Percentiles rank a stretch among this genome's conserved stretches.
Evolutionary conservation across 1,284 basidiomycete species (phyloP).

Genomic region (Apiotrichum brassicae): DNA sequence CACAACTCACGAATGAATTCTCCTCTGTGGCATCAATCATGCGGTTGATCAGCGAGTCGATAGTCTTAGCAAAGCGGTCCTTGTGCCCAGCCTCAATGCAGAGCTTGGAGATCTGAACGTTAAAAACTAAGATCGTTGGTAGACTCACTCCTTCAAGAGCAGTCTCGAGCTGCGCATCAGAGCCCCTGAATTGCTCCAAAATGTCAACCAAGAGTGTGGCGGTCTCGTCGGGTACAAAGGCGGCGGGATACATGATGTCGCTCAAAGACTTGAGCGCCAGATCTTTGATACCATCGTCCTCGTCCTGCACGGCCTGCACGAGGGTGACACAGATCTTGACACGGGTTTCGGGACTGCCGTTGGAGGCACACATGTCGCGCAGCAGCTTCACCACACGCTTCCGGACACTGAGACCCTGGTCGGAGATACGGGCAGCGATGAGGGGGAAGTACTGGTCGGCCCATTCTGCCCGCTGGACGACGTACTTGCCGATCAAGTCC

Average conservation of each 20-base stretch:
- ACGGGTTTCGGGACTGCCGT: conserved; percentile 55
- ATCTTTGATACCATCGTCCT: conserved; percentile 88
- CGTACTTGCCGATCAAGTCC: conserved; percentile 89
- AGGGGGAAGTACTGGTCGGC: conserved; percentile 77
- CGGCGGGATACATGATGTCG: conserved; percentile 70
- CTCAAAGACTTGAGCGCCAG: conserved; percentile 80
- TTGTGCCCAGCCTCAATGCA: conserved; percentile 12
- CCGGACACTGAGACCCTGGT: conserved; percentile 84
- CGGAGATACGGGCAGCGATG: conserved; percentile 80
- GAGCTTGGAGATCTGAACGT: conserved; percentile 2
- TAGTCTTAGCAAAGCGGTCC: conserved; percentile 49
- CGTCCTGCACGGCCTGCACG: conserved; percentile 71
- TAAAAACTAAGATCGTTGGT: not conserved
- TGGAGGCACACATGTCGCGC: conserved; percentile 68
- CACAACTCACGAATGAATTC: conserved; percentile 23
- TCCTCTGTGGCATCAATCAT: conserved; percentile 64
- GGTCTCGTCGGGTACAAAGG: conserved; percentile 43
- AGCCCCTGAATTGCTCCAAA: conserved; percentile 69
- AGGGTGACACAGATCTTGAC: conserved; percentile 77
- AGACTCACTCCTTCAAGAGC: conserved; percentile 59
- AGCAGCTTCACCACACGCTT: conserved; percentile 93
- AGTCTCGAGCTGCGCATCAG: conserved; percentile 75
- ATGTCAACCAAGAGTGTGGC: conserved; percentile 79
- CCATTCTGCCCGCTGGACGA: conserved; percentile 76
- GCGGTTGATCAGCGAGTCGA: conserved; percentile 75